Evolutionary conservation across 768 basidiomycete species (phyloP), one percentile per base, ranked within the genome.

Genomic region (Psilocybe subaeruginosa): DNA sequence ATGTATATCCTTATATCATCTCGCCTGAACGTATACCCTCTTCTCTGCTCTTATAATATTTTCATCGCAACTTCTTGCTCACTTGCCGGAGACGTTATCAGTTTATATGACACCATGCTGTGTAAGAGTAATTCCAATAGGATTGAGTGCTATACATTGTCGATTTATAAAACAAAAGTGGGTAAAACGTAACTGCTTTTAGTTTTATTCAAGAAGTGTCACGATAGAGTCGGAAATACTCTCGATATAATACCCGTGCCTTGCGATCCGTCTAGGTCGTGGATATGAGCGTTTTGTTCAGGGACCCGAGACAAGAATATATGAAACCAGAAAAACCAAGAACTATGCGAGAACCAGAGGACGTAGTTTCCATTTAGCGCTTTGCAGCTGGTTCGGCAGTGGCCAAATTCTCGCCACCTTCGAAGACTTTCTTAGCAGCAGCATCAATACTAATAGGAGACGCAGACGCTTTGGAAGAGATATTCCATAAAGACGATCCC

Each of bases 401-500:
- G 3, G 56, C 61, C 56, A 58, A 33, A 54, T 54, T 62, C 31
- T 59, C 58, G 0, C 58, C 58, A 23, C 58, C 58, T 59, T 59
- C 58, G 46, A 59, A 59, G 0, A 59, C 50, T 19, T 51, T 59
- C 39, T 59, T 59, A 17, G 53, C 43, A 54, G 61, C 61, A 41
- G 52, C 33, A 37, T 59, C 61, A 11, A 62, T 17, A 47, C 51
- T 62, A 2, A 53, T 46, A 58, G 61, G 56, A 37, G 61, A 58
- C 35, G 51, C 51, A 54, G 61, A 27, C 3, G 56, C 33, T 12
- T 52, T 54, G 33, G 61, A 31, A 33, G 61, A 62, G 19, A 62
- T 52, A 39, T 56, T 54, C 61, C 61, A 62, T 3, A 62, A 29
- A 17, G 61, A 58, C 29, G 61, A 62, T 2, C 61, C 61, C 46